A percentile compares a stretch with the other conserved stretches of the same genome.
Conservation (phyloP, 2,329 filamentous ascomycete species). For the Endoconidiophora laricicola region DNA sequence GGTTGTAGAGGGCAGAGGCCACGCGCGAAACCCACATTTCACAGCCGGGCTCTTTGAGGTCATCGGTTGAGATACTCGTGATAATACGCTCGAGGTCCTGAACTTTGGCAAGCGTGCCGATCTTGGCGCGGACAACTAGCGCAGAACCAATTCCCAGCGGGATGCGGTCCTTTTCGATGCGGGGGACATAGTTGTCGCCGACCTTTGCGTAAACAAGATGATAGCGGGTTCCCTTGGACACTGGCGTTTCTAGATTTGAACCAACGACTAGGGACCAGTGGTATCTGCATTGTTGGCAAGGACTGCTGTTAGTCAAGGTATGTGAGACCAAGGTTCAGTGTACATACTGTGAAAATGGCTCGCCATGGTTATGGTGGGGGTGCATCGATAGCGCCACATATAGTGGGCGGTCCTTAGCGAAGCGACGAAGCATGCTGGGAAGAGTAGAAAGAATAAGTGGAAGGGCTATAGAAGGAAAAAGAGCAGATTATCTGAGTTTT, state of each 20-base stretch:
- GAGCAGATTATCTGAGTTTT: no score
- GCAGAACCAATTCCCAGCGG: conserved; percentile 9
- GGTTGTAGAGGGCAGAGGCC: conserved; percentile 4
- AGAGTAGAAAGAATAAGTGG: not conserved
- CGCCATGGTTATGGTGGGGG: conserved; percentile 7
- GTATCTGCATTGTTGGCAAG: not conserved
- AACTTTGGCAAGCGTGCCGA: conserved; percentile 6
- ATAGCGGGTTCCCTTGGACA: conserved; percentile 12
- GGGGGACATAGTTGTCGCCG: conserved; percentile 4
- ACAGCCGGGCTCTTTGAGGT: conserved; percentile 7
- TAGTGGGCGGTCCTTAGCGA: conserved; percentile 4
- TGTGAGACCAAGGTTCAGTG: not conserved
- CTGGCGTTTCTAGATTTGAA: conserved; percentile 8
- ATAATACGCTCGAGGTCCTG: conserved; percentile 11
- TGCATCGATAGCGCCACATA: conserved; percentile 12
- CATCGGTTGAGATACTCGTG: conserved; percentile 4
- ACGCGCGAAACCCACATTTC: conserved; percentile 11
- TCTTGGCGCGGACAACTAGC: conserved; percentile 8
- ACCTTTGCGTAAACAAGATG: conserved; percentile 5
- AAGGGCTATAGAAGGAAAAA: no score
- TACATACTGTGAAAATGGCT: conserved; percentile 10
- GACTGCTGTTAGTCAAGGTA: not conserved
- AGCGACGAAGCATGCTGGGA: conserved; percentile 1
- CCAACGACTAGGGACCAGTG: conserved; percentile 11
- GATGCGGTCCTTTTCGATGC: conserved; percentile 11